These are phyloP conservation scores for Chrysanthemum seticuspe DNA, from an alignment of 129 eudicot genomes.

Conservation along the genomic window DNA sequence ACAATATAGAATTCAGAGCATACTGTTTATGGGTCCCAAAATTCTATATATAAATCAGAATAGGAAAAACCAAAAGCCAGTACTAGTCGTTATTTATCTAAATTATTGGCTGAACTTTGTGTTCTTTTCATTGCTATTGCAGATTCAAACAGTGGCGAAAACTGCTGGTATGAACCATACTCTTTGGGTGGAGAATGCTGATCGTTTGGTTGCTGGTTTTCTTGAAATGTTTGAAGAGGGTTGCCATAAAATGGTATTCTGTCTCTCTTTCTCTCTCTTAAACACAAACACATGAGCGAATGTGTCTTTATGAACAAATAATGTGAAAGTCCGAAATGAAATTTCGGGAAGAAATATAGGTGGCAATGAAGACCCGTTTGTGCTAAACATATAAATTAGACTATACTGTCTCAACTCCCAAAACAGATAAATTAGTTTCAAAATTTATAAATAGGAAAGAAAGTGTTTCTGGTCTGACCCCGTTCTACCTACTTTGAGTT, in stretches of 20 bases:
- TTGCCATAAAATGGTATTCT: slow-evolving; percentile 88
- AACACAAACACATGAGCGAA: not conserved
- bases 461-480: not conserved
- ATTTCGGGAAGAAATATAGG: not conserved
- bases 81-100: not conserved
- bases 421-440: too few species aligned
- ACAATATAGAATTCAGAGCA: not conserved
- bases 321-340: not conserved
- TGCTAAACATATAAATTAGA: too few species aligned
- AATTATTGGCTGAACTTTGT: slow-evolving; percentile 4
- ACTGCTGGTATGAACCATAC: slow-evolving; percentile 61
- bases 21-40: not conserved
- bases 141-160: slow-evolving; percentile 87
- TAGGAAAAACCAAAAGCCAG: not conserved
- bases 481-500: not conserved
- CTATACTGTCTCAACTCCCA: too few species aligned
- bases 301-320: not conserved
- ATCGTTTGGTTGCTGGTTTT: slow-evolving; percentile 97
- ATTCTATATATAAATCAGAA: not conserved
- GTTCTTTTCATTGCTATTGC: slow-evolving; percentile 18
- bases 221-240: slow-evolving; percentile 99
- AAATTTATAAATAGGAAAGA: not conserved
- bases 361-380: not conserved
- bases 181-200: slow-evolving; percentile 97
- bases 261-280: slow-evolving; percentile 5